Evolutionary conservation across 1,284 basidiomycete species (phyloP), one percentile per base, ranked within the genome.

Genomic region (Coniferiporia sulphurascens): DNA sequence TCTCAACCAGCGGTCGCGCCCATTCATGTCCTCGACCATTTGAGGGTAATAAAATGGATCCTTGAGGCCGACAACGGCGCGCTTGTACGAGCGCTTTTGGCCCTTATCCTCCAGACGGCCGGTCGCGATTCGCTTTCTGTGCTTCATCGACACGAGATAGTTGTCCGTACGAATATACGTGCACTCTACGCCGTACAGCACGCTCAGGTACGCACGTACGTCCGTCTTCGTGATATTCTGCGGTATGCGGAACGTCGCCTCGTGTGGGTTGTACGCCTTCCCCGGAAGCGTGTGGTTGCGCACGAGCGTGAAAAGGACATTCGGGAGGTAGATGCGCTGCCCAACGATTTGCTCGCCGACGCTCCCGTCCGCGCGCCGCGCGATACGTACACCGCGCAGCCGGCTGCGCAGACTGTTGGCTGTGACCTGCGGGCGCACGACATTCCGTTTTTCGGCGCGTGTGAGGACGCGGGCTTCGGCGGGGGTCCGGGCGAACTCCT

Each of bases 91-190:
- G 63, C 82, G 78, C 66, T 79, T 7, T 78, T 55, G 55, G 74
- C 58, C 70, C 65, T 52, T 72, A 65, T 64, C 67, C 60, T 17
- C 64, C 64, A 54, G 10, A 4, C 58, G 43, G 45, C 58, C 58
- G 2, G 19, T 55, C 66, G 63, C 58, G 54, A 64, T 69, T 59
- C 62, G 58, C 59, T 65, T 27, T 60, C 64, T 69, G 68, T 80
- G 74, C 19, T 70, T 71, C 12, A 86, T 65, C 22, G 84, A 80
- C 0, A 84, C 83, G 62, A 87, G 76, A 69, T 93, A 94, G 75
- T 93, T 91, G 77, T 91, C 91, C 15, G 95, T 97, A 45, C 94
- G 91, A 64, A 96, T 93, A 74, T 95, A 98, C 7, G 95, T 97
- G 58, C 89, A 88, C 67, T 86, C 78, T 45, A 97, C 87, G 63